Base-by-base conservation (phyloP, 2,329 filamentous ascomycete species). In the Hypoxylon sp. region DNA sequence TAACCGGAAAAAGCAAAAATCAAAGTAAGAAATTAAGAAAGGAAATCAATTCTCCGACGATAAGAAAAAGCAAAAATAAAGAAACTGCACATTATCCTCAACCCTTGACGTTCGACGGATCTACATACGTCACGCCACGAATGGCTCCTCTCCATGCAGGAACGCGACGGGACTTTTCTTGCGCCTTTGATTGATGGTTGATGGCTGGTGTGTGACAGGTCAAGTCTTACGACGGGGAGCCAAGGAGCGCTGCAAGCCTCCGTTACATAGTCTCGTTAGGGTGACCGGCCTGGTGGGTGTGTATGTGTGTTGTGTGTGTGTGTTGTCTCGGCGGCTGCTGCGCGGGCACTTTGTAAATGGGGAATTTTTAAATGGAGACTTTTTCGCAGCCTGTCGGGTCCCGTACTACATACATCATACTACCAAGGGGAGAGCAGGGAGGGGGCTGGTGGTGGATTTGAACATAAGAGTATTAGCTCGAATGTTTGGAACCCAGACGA, bases 141-240 rank as follows among this genome's bases (percentile, higher is more conserved):
- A 53, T 37, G 31, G 15, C 32, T 62, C 52, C 47, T 46, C 46
- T 56, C 44, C 48, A 70, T 68, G 68, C 68, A 70, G 68, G 68
- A 70, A 70, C 68, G 44, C 32, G 44, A 50, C 37, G 19, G 60
- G 31, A 39, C 39, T 15, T 19, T 29, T 35, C 24, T 27, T 27
- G 24, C 31, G 29, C 53, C 44, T 35, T 24, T 39, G n/a, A 37
- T n/a, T n/a, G n/a, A 3, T 27, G 24, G 24, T 27, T 5, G 24
- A 27, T 27, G 24, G 21, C 32, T 5, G n/a, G 19, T 48, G n/a
- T 24, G 48, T 68, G 65, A 70, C 68, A 68, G 60, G 65, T 65
- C 65, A 67, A 67, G 15, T 47, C 8, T 46, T 65, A 68, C 57
- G 50, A 65, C 55, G 37, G 59, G 59, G 48, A 58, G 35, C 13